phyloP scores from a whole-genome alignment of 257 asterid species.

The Buddleja alternifolia region DNA sequence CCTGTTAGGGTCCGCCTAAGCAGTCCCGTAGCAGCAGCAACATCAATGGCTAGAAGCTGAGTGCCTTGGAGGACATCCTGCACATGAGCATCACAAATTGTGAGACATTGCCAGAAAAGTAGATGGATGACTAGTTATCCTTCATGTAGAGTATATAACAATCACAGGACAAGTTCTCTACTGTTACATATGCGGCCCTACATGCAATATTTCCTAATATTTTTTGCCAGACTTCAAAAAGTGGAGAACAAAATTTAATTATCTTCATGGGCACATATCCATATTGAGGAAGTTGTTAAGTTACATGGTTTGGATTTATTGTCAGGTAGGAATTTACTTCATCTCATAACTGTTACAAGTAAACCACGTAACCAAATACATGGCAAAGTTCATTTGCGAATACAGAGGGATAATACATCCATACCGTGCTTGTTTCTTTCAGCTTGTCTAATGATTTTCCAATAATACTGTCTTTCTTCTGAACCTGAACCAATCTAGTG shows the following conservation, averaged over 20 bases:
- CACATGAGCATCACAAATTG: conserved; percentile 11
- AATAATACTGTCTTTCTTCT: conserved; percentile 72
- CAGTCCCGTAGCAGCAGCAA: conserved; percentile 81
- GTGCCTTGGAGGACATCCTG: conserved; percentile 99
- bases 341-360: conserved; percentile 19
- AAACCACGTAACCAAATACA: conserved; percentile 3
- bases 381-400: conserved; percentile 17
- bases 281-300: too few species aligned
- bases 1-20: conserved; percentile 76
- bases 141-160: conserved; percentile 12
- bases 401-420: conserved; percentile 29
- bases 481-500: conserved; percentile 46
- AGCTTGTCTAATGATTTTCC: conserved; percentile 85
- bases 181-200: background rate
- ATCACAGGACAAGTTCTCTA: background rate
- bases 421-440: conserved; percentile 90
- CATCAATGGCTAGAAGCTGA: conserved; percentile 97
- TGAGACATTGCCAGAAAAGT: background rate
- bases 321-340: conserved; percentile 12
- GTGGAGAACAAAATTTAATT: too few species aligned
- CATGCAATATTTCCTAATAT: too few species aligned
- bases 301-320: background rate
- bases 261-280: too few species aligned
- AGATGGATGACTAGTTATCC: conserved; percentile 8
- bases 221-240: too few species aligned